Percentiles rank a stretch among this genome's conserved stretches.
These are phyloP conservation scores for Diospyros kaki DNA, from an alignment of 148 eudicot genomes.

Conservation along the genomic window DNA sequence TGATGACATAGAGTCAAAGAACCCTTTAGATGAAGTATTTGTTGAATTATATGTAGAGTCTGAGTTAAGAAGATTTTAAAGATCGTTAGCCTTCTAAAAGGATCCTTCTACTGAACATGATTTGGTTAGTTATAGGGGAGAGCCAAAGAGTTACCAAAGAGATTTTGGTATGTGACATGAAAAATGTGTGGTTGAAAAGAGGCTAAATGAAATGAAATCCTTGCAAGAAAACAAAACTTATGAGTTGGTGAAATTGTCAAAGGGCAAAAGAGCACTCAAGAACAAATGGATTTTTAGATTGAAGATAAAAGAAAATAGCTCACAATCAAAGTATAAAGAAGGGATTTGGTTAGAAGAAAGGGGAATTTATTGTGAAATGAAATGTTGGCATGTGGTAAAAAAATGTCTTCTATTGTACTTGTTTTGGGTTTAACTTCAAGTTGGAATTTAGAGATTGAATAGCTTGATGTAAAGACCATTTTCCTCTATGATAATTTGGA, in stretches of 20 bases:
- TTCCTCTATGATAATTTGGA: background rate
- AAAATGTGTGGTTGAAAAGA: background rate
- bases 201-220: background rate
- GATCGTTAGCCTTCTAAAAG: background rate
- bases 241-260: background rate
- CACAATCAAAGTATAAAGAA: background rate
- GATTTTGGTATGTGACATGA: background rate
- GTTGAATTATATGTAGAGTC: too few species aligned
- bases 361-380: background rate
- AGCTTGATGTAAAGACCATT: background rate
- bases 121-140: background rate
- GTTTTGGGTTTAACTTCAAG: background rate
- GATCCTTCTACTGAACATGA: background rate
- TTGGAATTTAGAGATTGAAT: background rate
- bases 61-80: background rate
- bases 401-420: background rate
- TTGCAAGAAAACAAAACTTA: background rate
- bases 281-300: background rate
- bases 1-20: too few species aligned
- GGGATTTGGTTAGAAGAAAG: background rate
- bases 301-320: background rate
- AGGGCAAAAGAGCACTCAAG: background rate
- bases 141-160: background rate
- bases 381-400: background rate
- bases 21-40: too few species aligned